Percentiles rank a stretch among this genome's conserved stretches.
Conservation (phyloP, 164 flowering plant genomes). For the Magnolia kwangsiensis region DNA sequence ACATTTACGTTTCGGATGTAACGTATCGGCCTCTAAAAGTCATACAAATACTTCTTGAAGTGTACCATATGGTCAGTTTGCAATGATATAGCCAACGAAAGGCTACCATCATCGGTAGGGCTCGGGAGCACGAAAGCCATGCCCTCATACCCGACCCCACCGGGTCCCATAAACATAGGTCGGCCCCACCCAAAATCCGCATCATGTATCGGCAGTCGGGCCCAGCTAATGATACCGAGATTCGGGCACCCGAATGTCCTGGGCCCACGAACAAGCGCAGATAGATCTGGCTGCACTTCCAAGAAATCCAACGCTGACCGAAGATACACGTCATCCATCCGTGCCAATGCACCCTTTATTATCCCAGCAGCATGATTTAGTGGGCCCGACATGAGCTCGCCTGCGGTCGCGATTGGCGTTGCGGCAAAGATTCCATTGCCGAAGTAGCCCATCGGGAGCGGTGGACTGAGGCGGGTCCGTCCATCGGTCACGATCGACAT, state of each 20-base stretch:
- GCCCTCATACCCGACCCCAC: conserved; percentile 30
- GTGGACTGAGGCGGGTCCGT: conserved; percentile 23
- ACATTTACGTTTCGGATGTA: too few species aligned
- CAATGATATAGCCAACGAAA: conserved; percentile 29
- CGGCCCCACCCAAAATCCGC: conserved; percentile 54
- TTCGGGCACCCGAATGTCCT: conserved; percentile 47
- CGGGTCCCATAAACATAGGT: conserved; percentile 43
- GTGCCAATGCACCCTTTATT: conserved; percentile 44
- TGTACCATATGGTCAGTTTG: conserved; percentile 32
- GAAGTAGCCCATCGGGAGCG: conserved; percentile 23
- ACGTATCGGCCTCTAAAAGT: neutral
- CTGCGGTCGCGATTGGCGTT: conserved; percentile 3
- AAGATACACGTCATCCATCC: conserved; percentile 12
- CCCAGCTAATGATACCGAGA: conserved; percentile 30
- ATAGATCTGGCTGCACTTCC: conserved; percentile 54
- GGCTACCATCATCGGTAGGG: conserved; percentile 35
- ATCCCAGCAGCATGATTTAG: conserved; percentile 32
- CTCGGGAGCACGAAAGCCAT: conserved; percentile 31
- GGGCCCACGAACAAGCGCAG: conserved; percentile 50
- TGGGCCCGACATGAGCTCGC: conserved; percentile 22
- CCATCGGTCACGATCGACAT: conserved; percentile 16
- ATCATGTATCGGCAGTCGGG: conserved; percentile 22
- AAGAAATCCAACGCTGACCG: conserved; percentile 65
- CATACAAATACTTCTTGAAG: conserved; percentile 39
- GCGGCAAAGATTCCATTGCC: conserved; percentile 26